Evolutionary conservation across 2,329 filamentous ascomycete genomes (phyloP), one percentile per base, ranked within the genome.

Genomic region (Ophiocordyceps camponoti-floridani): DNA sequence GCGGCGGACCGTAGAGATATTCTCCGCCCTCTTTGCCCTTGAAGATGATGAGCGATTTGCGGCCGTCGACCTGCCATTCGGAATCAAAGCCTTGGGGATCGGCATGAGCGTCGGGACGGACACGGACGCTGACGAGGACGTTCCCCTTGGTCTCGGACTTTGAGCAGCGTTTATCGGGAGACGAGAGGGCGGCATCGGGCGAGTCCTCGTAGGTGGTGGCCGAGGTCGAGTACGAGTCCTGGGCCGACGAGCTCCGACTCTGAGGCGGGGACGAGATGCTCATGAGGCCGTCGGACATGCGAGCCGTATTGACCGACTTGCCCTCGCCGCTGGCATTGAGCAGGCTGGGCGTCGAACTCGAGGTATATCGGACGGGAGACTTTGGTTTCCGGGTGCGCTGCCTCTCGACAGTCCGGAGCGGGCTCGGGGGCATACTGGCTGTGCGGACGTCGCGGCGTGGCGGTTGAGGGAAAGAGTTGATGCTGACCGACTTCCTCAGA

Each of bases 21-120:
- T 95, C 86, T 45, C 89, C 91, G 31, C 83, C 86, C 63, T 96
- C 91, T 53, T 84, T 85, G 48, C 91, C 89, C 49, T 75, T 75
- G 56, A 89, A 94, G 9, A 84, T 75, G 46, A 98, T 82, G 35
- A 93, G 65, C 16, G 85, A 82, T 54, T 79, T 79, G 55, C 86
- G 79, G 30, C 83, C 82, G 59, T 95, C 88, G 4, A 98, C 82
- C 67, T 86, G 75, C 91, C 89, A 98, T 57, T 96, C 91, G 28
- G 79, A 77, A 48, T 91, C 84, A 8, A 75, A 65, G 47, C 75
- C 61, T 46, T 70, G 68, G 41, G 75, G 75, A 45, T 72, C 75
- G n/a, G 70, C 68, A 23, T 70, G 75, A 4, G 76, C 72, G 63
- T 95, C 88, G 28, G 91, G 91, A 30, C 91, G 77, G 40, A 96